Evolutionary conservation across 2,329 filamentous ascomycete genomes (phyloP).

Genomic region (Cladosporium sp.): DNA sequence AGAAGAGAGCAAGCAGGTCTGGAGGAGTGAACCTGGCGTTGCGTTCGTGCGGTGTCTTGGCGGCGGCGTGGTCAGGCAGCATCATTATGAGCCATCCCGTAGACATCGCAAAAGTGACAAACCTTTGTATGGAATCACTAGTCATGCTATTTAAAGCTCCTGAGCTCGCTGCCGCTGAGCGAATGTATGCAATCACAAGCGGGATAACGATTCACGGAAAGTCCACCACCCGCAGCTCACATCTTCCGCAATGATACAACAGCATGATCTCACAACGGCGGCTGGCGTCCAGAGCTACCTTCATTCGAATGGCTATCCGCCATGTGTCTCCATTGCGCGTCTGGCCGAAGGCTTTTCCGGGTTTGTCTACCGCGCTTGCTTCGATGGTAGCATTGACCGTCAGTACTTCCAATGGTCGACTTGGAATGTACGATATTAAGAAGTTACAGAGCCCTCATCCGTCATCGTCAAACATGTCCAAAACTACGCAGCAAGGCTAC

Average conservation of each 20-base stretch:
- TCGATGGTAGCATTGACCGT: background rate
- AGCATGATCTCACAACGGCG: background rate
- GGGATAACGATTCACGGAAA: too few relatives aligned
- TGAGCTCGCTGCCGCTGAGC: too few relatives aligned
- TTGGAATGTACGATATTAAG: background rate
- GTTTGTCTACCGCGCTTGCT: background rate
- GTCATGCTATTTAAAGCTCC: too few relatives aligned
- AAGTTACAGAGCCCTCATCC: background rate
- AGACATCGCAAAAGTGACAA: background rate
- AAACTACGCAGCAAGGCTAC: background rate
- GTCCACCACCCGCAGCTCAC: background rate
- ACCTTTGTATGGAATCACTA: background rate
- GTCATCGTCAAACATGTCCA: constrained; percentile 5
- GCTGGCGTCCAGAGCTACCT: background rate
- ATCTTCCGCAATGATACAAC: background rate
- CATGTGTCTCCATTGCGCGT: background rate
- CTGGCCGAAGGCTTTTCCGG: background rate
- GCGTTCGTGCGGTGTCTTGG: background rate
- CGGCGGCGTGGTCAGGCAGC: background rate
- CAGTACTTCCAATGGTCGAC: background rate
- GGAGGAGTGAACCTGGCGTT: background rate
- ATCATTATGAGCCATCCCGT: background rate
- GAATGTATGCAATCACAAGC: too few relatives aligned
- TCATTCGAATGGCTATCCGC: background rate
- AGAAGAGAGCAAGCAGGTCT: too few relatives aligned